Evolutionary conservation across 1,284 basidiomycete species (phyloP).

Genomic region (Porogramme epimiltina): DNA sequence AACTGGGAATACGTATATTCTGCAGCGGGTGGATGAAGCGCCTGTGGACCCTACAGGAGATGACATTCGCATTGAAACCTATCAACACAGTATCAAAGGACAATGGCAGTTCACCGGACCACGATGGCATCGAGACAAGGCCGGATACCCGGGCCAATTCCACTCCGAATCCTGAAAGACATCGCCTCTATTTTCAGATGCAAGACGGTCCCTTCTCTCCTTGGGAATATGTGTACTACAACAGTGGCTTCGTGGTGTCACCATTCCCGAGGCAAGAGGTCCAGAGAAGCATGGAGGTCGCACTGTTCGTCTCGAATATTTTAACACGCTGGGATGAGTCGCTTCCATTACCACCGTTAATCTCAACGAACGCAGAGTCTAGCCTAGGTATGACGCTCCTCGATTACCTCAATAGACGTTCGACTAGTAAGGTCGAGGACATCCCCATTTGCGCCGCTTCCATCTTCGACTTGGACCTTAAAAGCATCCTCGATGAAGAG

Average conservation of each 20-base stretch:
- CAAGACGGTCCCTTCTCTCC: neutral
- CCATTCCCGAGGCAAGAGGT: neutral
- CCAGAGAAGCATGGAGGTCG: neutral
- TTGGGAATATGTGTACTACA: neutral
- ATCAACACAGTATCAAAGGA: too few species aligned
- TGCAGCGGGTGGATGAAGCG: slow-evolving; percentile 7
- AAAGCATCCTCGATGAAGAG: neutral
- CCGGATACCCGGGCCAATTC: too few species aligned
- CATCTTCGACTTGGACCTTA: neutral
- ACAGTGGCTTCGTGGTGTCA: neutral
- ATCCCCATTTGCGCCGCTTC: neutral
- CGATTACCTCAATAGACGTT: neutral
- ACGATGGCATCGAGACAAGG: too few species aligned
- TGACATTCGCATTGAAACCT: slow-evolving; percentile 1
- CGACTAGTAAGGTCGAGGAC: slow-evolving; percentile 1
- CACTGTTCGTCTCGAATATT: too few species aligned
- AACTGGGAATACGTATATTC: slow-evolving; percentile 1
- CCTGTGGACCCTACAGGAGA: slow-evolving; percentile 4
- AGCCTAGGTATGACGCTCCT: neutral
- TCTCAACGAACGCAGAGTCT: too few species aligned
- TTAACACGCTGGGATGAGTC: too few species aligned
- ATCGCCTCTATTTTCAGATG: slow-evolving; percentile 3
- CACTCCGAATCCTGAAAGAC: neutral
- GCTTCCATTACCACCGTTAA: too few species aligned
- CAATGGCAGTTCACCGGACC: neutral